phyloP scores from a whole-genome alignment of 805 yeast species.

The Yarrowia bubula region DNA sequence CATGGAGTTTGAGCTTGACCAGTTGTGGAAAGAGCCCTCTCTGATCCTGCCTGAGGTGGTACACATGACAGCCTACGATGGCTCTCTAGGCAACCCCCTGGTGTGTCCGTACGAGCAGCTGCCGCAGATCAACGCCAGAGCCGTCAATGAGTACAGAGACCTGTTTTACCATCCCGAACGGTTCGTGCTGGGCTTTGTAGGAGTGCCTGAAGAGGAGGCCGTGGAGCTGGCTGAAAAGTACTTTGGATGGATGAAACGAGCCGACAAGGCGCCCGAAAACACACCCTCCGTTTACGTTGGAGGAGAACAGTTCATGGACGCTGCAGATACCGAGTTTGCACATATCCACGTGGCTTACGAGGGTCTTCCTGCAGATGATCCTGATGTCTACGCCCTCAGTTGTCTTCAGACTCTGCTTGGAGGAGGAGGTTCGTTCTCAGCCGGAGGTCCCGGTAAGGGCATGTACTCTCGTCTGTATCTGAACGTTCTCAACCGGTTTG shows the following conservation, averaged over 20 bases:
- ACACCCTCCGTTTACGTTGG: slow-evolving; percentile 34
- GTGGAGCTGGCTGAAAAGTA: slow-evolving; percentile 58
- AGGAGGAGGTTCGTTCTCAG: slow-evolving; percentile 96
- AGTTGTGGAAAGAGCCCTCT: slow-evolving; percentile 80
- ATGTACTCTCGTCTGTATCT: slow-evolving; percentile 95
- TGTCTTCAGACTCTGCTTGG: slow-evolving; percentile 86
- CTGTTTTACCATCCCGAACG: slow-evolving; percentile 74
- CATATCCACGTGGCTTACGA: slow-evolving; percentile 87
- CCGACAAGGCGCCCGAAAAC: slow-evolving; percentile 27
- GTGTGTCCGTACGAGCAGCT: slow-evolving; percentile 74
- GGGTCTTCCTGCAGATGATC: slow-evolving; percentile 76
- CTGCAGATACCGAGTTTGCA: slow-evolving; percentile 73
- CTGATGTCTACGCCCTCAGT: slow-evolving; percentile 88
- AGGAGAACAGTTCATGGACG: slow-evolving; percentile 30
- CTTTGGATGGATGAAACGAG: slow-evolving; percentile 58
- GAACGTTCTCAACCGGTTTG: slow-evolving; percentile 84
- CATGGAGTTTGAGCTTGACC: slow-evolving; percentile 77
- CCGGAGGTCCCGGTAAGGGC: slow-evolving; percentile 99
- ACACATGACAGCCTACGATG: slow-evolving; percentile 76
- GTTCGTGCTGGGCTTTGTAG: slow-evolving; percentile 82
- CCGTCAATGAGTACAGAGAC: slow-evolving; percentile 59
- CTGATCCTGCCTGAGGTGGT: slow-evolving; percentile 84
- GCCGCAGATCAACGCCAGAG: slow-evolving; percentile 50
- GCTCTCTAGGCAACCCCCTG: slow-evolving; percentile 82
- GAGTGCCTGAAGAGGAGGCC: slow-evolving; percentile 71